phyloP scores from a whole-genome alignment of 768 basidiomycete genomes.

The Pholiota molesta region DNA sequence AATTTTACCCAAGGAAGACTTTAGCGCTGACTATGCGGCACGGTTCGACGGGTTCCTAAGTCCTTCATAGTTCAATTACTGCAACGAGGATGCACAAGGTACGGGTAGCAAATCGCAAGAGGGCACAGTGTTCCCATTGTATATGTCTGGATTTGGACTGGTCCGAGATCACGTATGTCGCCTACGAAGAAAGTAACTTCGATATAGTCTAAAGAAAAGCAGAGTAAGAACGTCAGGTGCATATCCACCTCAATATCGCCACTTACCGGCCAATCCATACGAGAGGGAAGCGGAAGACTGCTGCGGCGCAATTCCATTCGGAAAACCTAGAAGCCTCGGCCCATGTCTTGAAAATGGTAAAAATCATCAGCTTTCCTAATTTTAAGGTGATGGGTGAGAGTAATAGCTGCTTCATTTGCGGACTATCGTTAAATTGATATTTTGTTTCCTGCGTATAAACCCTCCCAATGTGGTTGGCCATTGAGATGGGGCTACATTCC shows the following conservation, averaged over 20 bases:
- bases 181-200: background rate
- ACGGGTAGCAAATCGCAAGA: background rate
- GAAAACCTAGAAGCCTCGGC: background rate
- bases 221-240: background rate
- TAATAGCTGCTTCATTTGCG: no score
- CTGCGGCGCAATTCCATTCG: background rate
- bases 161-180: background rate
- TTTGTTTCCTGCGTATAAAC: no score
- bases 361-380: no score
- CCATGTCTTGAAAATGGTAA: background rate
- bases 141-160: background rate
- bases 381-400: no score
- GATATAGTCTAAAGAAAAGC: background rate
- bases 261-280: background rate
- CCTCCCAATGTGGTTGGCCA: no score
- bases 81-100: background rate
- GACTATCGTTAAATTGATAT: no score
- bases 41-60: background rate
- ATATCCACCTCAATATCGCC: background rate
- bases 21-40: background rate
- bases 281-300: background rate
- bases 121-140: background rate
- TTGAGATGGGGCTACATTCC: no score
- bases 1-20: background rate
- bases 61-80: background rate